Evolutionary conservation across 2,329 filamentous ascomycete species (phyloP).

Genomic region (Phaeosphaeria sp.): DNA sequence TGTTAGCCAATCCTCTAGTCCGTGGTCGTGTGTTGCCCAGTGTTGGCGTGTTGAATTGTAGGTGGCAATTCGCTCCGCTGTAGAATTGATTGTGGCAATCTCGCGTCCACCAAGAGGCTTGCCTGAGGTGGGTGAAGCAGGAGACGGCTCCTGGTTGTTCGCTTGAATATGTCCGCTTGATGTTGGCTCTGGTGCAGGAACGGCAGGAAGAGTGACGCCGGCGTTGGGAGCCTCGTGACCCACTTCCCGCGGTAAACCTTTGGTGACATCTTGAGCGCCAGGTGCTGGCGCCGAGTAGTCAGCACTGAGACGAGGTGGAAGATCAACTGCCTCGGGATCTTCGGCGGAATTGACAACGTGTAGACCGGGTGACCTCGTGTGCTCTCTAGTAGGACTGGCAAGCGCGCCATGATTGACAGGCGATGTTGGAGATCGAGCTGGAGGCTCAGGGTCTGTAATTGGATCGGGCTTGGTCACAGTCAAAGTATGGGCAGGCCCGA

Average conservation of each 20-base stretch:
- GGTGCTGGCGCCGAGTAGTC: conserved; percentile 20
- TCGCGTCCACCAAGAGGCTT: conserved; percentile 70
- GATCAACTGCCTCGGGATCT: conserved; percentile 46
- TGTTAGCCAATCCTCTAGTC: conserved; percentile 69
- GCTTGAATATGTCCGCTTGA: conserved; percentile 18
- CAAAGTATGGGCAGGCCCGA: conserved; percentile 35
- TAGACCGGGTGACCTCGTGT: conserved; percentile 41
- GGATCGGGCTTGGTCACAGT: conserved; percentile 31
- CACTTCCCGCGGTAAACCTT: conserved; percentile 10
- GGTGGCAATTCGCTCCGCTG: conserved; percentile 72
- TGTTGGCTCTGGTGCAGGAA: conserved; percentile 3
- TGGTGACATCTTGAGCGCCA: conserved; percentile 15
- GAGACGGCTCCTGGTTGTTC: conserved; percentile 20
- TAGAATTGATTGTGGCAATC: conserved; percentile 72
- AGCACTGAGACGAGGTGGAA: conserved; percentile 43
- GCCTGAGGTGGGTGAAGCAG: conserved; percentile 32
- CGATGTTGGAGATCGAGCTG: conserved; percentile 19
- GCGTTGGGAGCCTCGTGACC: conserved; percentile 7
- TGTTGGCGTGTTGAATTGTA: conserved; percentile 76
- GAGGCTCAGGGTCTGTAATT: conserved; percentile 23
- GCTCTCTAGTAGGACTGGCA: conserved; percentile 26
- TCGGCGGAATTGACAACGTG: conserved; percentile 54
- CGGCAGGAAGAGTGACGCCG: conserved; percentile 9
- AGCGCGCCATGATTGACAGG: conserved; percentile 20
- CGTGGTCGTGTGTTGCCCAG: conserved; percentile 76